Base-by-base conservation (phyloP, 768 basidiomycete species). In the Gautieria morchelliformis region DNA sequence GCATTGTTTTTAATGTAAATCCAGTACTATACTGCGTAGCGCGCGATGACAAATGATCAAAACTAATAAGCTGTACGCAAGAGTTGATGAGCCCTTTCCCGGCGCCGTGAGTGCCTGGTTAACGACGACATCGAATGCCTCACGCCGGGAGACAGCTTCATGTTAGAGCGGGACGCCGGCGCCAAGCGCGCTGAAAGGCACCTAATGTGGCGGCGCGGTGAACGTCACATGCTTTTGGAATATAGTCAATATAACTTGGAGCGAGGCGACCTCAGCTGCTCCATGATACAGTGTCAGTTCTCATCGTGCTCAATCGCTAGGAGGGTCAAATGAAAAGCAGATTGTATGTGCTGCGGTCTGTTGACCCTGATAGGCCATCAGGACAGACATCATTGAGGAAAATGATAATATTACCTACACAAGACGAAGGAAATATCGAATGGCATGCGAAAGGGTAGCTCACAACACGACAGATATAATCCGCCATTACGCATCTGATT, bases 131-230 rank as follows among this genome's bases (percentile, higher is more conserved):
- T n/a, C n/a, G n/a, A n/a, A n/a, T n/a, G n/a, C n/a, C n/a, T n/a
- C n/a, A n/a, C n/a, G 44, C 3, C 22, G 47, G 4, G 59, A 55
- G 59, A 74, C 72, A 37, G 75, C n/a, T n/a, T n/a, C n/a, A n/a
- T n/a, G n/a, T n/a, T n/a, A n/a, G n/a, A n/a, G n/a, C n/a, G n/a
- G n/a, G n/a, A n/a, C n/a, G n/a, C n/a, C n/a, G n/a, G n/a, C n/a
- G n/a, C n/a, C n/a, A n/a, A 60, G 35, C 70, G 61, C 17, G 66
- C 69, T 0, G 78, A 77, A 54, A 6, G 68, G 58, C 15, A 73
- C 75, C 76, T 77, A n/a, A 24, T 22, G 14, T 22, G 40, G 42
- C 15, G n/a, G 22, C 4, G 5, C 32, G 5, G 15, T 45, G 19
- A 24, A 8, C 49, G 30, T 22, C 17, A 54, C 15, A 51, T 33